These are phyloP conservation scores for Fraxinus ornus DNA, from an alignment of 305 asterid genomes.

Conservation along the genomic window DNA sequence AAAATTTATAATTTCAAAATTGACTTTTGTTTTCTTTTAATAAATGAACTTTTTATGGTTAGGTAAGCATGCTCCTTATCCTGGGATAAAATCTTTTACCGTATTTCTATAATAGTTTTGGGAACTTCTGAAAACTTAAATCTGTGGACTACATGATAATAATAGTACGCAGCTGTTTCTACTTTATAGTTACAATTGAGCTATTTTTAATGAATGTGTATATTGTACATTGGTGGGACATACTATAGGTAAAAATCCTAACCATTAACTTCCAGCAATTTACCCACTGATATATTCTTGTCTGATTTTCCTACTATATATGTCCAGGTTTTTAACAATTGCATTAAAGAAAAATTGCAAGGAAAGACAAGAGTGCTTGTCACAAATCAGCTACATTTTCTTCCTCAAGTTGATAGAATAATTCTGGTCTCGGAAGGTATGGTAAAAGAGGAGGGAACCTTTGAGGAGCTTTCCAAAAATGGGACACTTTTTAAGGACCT, in stretches of 20 bases:
- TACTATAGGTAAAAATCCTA: not conserved
- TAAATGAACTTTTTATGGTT: not conserved
- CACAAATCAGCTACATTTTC: constrained; percentile 88
- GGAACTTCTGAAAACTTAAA: not conserved
- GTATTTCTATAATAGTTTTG: not conserved
- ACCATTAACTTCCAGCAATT: constrained; percentile 2
- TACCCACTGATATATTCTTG: not conserved
- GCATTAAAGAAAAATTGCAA: constrained; percentile 70
- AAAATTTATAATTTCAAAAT: not conserved
- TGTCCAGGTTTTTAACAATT: constrained; percentile 71
- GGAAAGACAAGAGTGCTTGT: constrained; percentile 90
- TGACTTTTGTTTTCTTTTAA: not conserved
- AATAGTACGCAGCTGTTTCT: not conserved
- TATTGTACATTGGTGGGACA: not conserved
- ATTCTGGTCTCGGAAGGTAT: constrained; percentile 71
- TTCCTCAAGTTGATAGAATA: constrained; percentile 79
- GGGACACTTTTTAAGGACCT: constrained; percentile 74
- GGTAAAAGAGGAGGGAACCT: constrained; percentile 95
- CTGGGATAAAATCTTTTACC: not conserved
- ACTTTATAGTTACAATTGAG: not conserved
- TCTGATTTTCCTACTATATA: constrained; percentile 23
- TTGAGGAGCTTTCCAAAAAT: constrained; percentile 75
- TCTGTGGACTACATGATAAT: not conserved
- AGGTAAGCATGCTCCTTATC: not conserved
- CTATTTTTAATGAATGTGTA: not conserved